Evolutionary conservation across 2,329 filamentous ascomycete species (phyloP).

Genomic region (Colletotrichum godetiae): DNA sequence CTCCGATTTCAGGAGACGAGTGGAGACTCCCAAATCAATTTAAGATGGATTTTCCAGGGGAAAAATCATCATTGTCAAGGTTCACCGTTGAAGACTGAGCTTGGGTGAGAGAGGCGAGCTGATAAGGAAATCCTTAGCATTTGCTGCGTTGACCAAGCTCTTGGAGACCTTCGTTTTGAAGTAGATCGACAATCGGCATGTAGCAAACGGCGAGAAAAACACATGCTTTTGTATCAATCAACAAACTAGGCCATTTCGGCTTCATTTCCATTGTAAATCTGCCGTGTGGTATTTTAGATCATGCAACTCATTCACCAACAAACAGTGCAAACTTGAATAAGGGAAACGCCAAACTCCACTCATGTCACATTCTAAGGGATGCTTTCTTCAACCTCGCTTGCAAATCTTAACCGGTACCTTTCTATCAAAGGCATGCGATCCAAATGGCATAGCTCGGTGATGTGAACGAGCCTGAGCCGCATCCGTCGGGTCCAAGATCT

Average conservation of each 20-base stretch:
- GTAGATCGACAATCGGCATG: not conserved
- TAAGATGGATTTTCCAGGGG: not conserved
- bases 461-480: not conserved
- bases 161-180: not conserved
- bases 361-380: not conserved
- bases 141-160: not conserved
- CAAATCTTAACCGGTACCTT: not conserved
- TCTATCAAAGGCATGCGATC: slow-evolving; percentile 20
- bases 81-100: not conserved
- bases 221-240: not conserved
- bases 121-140: not conserved
- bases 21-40: not conserved
- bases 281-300: too few relatives aligned
- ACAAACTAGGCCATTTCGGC: not conserved
- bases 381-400: not conserved
- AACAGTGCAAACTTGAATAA: not conserved
- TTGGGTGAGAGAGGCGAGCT: not conserved
- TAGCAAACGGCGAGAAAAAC: too few relatives aligned
- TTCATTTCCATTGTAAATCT: not conserved
- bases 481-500: not conserved
- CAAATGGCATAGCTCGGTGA: slow-evolving; percentile 25
- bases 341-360: not conserved
- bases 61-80: not conserved
- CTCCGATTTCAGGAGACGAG: not conserved
- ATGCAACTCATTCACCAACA: not conserved